Conservation (phyloP, 768 basidiomycete species). For the Pilatotrama ljubarskyi region DNA sequence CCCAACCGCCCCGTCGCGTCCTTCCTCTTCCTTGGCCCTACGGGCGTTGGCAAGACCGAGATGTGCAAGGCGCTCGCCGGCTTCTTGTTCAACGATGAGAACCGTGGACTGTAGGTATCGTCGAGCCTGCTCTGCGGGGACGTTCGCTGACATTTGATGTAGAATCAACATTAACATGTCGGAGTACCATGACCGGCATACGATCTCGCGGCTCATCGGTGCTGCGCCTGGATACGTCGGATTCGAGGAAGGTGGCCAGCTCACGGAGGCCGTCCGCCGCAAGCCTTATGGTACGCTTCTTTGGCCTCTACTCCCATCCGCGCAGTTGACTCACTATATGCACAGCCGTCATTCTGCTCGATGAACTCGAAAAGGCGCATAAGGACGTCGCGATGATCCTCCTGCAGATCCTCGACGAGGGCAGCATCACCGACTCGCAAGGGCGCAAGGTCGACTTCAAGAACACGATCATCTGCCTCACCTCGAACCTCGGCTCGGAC, state of each 20-base stretch:
- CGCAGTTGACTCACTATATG: neutral
- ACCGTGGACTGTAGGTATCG: conserved; percentile 71
- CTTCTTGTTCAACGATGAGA: conserved; percentile 90
- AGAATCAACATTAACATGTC: conserved; percentile 95
- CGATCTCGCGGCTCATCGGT: conserved; percentile 87
- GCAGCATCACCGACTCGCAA: conserved; percentile 86
- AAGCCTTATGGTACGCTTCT: conserved; percentile 50
- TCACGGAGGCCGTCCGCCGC: conserved; percentile 65
- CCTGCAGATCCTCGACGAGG: conserved; percentile 90
- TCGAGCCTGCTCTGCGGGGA: neutral
- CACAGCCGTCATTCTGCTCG: conserved; percentile 61
- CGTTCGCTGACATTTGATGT: neutral
- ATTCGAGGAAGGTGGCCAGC: conserved; percentile 70
- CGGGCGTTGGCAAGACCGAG: conserved; percentile 91
- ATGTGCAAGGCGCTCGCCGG: conserved; percentile 84
- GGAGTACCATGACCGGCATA: conserved; percentile 94
- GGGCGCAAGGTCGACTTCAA: conserved; percentile 89
- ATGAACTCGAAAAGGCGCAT: conserved; percentile 79
- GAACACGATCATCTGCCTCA: conserved; percentile 92
- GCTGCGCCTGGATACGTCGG: conserved; percentile 91
- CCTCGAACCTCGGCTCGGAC: conserved; percentile 79
- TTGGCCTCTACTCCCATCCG: neutral
- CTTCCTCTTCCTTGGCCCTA: conserved; percentile 89
- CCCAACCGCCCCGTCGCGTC: conserved; percentile 90
- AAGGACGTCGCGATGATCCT: conserved; percentile 92